phyloP scores from a whole-genome alignment of 805 yeast species.

The Candida tammaniensis region DNA sequence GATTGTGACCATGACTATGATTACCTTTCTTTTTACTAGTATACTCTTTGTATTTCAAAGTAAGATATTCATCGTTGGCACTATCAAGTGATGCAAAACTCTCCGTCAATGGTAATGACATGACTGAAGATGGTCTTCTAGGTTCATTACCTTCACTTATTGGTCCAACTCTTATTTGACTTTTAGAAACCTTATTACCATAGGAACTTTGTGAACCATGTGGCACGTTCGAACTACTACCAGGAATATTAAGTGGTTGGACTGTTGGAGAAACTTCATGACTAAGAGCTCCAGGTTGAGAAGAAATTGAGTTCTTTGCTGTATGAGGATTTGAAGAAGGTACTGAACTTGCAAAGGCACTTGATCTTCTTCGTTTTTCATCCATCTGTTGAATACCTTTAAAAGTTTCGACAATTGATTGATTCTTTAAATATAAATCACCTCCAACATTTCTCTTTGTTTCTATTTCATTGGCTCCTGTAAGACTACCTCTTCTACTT shows the following conservation, averaged over 20 bases:
- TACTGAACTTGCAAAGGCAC: conserved; percentile 17
- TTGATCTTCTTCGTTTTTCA: conserved; percentile 35
- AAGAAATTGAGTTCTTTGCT: conserved; percentile 18
- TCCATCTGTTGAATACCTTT: conserved; percentile 42
- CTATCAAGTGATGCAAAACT: conserved; percentile 79
- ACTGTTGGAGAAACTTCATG: conserved; percentile 6
- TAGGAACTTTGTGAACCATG: no score
- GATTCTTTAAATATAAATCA: conserved; percentile 41
- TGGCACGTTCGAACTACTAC: background rate
- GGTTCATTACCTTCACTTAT: conserved; percentile 21
- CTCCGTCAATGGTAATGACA: conserved; percentile 64
- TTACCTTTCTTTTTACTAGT: conserved; percentile 19
- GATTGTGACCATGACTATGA: no score
- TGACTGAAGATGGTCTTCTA: conserved; percentile 59
- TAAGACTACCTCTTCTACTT: conserved; percentile 29
- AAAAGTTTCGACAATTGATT: conserved; percentile 40
- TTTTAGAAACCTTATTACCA: background rate
- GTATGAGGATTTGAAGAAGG: conserved; percentile 13
- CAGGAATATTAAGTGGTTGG: conserved; percentile 13
- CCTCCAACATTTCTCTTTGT: conserved; percentile 46
- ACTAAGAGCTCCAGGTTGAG: background rate
- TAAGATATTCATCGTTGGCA: conserved; percentile 55
- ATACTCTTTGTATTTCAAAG: conserved; percentile 34
- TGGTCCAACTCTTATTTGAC: conserved; percentile 32
- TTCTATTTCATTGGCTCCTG: conserved; percentile 41